Evolutionary conservation across 78 protist genomes (phyloP), one percentile per base, ranked within the genome.

Genomic region (Tieghemostelium lacteum): DNA sequence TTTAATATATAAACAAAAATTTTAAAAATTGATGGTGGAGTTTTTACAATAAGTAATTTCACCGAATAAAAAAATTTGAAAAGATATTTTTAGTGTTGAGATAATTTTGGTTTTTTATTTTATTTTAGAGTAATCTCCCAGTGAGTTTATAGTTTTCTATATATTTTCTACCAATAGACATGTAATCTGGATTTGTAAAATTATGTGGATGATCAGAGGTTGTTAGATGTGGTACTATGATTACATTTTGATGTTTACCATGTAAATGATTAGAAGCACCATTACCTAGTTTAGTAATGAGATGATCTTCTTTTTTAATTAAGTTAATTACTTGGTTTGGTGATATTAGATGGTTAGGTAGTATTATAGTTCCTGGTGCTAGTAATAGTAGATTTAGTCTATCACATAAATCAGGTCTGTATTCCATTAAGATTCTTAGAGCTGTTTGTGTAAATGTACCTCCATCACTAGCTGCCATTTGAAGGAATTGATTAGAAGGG

Each of bases 381-480:
- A 83, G n/a, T 14, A 28, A 50, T n/a, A 83, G 1, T 34, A 83
- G 19, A 24, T 34, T 22, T 3, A 83, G 5, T 19, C 91, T 49
- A n/a, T 14, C 7, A 19, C 50, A n/a, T 10, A 58, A 19, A 22
- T 83, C 58, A n/a, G 61, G 83, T 6, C 29, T 42, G 69, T 49
- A 55, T 22, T 83, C n/a, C 0, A 14, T 7, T 1, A 69, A 4
- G 19, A 83, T 16, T n/a, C 57, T 69, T 0, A 83, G 26, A 19
- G 78, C 78, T 24, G 10, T 26, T 8, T 62, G 37, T 33, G 54
- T 49, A 26, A 45, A 70, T 24, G 91, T 70, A 22, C 73, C 91
- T 31, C 91, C 91, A 54, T 83, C 91, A 3, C 78, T 69, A 17
- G 73, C 91, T 42, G 73, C n/a, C 1, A 83, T n/a, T 57, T 55